A percentile compares a stretch with the other conserved stretches of the same genome.
Conservation (phyloP, 805 yeast genomes). For the Wickerhamiella vanderwaltii region DNA sequence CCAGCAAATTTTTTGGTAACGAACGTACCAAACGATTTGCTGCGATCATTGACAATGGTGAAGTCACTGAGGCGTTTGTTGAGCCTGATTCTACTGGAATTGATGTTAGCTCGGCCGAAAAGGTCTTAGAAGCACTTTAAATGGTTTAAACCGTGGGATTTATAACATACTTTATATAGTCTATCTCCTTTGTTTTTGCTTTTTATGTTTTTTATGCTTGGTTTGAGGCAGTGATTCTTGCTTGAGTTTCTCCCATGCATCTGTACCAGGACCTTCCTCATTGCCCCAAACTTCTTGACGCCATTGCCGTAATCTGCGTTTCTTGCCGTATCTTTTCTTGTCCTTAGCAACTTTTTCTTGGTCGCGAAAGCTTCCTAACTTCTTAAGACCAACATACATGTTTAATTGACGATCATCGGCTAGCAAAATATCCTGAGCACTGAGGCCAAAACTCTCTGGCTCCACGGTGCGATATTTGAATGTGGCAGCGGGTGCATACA, state of each 20-base stretch:
- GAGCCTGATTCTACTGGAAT: conserved; percentile 73
- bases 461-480: conserved; percentile 91
- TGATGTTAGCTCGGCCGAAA: conserved; percentile 28
- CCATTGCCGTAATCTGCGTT: conserved; percentile 79
- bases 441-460: conserved; percentile 82
- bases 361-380: conserved; percentile 85
- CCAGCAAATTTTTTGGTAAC: conserved; percentile 56
- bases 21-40: conserved; percentile 66
- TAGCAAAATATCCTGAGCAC: conserved; percentile 71
- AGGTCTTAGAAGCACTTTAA: conserved; percentile 23
- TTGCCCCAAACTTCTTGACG: conserved; percentile 64
- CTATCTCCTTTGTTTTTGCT: no score
- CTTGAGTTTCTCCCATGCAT: conserved; percentile 22
- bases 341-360: conserved; percentile 62
- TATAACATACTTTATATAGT: no score
- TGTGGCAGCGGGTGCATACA: conserved; percentile 31
- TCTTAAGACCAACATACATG: conserved; percentile 75
- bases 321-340: conserved; percentile 71
- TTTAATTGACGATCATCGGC: conserved; percentile 85
- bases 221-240: conserved; percentile 4
- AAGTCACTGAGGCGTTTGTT: conserved; percentile 49
- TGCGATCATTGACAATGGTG: conserved; percentile 64
- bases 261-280: conserved; percentile 34
- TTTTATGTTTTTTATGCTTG: conserved; percentile 3
- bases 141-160: neutral